Evolutionary conservation across 2,329 filamentous ascomycete genomes (phyloP), one percentile per base, ranked within the genome.

Genomic region (Capronia americana): DNA sequence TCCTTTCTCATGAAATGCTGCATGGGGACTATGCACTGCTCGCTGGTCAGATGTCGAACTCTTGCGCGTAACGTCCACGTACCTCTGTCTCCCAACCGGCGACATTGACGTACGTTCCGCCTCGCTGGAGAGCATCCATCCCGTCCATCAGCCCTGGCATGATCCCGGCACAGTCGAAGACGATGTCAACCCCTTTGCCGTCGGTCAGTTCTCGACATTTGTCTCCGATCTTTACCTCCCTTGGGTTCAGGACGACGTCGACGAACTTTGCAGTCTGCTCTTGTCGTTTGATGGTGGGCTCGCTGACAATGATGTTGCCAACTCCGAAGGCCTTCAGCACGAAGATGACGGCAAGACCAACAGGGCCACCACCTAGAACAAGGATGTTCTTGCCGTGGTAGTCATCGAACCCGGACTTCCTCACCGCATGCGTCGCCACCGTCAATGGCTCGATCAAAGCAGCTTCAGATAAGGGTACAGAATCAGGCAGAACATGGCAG

Each of bases 381-480:
- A 86, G 74, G 1, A 79, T 82, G 0, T 78, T 75, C 60, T 83
- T 77, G 32, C 78, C 79, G 4, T 74, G 71, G 67, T 82, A 80
- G 74, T 82, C 83, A 10, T 64, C 60, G n/a, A 62, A 63, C 14
- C 64, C 58, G 34, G 81, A 82, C 56, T 81, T 77, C 51, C 83
- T 81, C 30, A 85, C 81, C 1, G 83, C 83, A 71, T 86, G 84
- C 81, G 82, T 86, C n/a, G 82, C 84, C 1, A 86, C 84, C 3
- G 83, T 79, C 0, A 86, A 76, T 2, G 84, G 84, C 69, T 86
- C 84, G 50, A 85, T 78, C 24, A 86, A 77, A 0, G 84, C 84
- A 75, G 79, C 83, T 30, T 84, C 77, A 38, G 85, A 81, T 14
- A 86, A 72, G 3, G 85, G 81, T 10, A 86, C 73, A 2, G 82